Evolutionary conservation across 768 basidiomycete genomes (phyloP), one percentile per base, ranked within the genome.

Genomic region (Leccinum disarticulatum): DNA sequence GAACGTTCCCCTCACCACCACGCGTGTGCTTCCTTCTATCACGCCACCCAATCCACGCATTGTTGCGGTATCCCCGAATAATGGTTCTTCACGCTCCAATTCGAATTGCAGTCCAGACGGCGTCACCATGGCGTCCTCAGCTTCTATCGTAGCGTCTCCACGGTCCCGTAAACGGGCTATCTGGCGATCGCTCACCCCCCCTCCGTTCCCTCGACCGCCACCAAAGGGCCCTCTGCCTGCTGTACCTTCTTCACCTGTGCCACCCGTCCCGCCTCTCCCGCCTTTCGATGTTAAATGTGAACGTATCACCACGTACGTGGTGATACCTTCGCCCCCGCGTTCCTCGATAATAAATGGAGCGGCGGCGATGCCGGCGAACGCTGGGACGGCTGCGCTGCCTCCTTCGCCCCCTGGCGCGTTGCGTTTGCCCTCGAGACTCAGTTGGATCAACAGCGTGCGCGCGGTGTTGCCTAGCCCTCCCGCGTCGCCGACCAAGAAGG

Each of bases 391-490:
- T n/a, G 65, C 62, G 57, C 36, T 64, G 36, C 67, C 71, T 25
- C 69, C 72, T 25, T 64, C 72, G 0, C 57, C 71, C 1, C 69
- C 73, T 17, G 72, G 72, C 15, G 68, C 64, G n/a, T 54, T 73
- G n/a, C 70, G 72, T 33, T 55, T 73, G 46, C 72, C 72, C 4
- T 74, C 73, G 17, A 66, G 72, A 51, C 65, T 73, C 43, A 69
- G 69, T 17, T 71, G 70, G 68, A 59, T 70, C 55, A 73, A 61
- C 46, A 46, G 61, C 13, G 67, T 69, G 9, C 69, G 69, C 19
- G 63, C 62, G 6, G 68, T 60, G 17, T 61, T 73, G 27, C 72
- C 72, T 2, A 74, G 73, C 46, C 72, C 72, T 2, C 72, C 72
- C 0, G 69, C 69, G 19, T 73, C 72, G 14, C 72, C 71, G 1